Conservation (phyloP, 129 eudicot genomes). For the Flaveria linearis region DNA sequence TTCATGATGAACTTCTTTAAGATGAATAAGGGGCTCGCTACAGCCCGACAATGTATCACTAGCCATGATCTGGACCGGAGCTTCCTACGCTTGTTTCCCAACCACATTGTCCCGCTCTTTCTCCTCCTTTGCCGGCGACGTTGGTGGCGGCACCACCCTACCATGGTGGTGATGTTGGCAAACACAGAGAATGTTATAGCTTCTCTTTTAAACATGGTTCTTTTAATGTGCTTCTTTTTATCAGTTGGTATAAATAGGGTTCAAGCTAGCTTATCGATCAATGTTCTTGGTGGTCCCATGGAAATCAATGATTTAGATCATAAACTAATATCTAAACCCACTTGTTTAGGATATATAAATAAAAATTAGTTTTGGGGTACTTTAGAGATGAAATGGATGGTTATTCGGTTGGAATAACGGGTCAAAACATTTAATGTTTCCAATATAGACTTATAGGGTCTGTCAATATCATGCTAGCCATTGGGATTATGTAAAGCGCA, state of each 20-base stretch:
- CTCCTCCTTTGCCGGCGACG: slow-evolving; percentile 47
- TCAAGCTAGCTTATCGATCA: slow-evolving; percentile 33
- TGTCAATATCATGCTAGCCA: no score
- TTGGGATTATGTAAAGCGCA: no score
- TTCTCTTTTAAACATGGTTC: slow-evolving; percentile 41
- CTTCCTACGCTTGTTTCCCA: slow-evolving; percentile 56
- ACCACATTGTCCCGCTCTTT: slow-evolving; percentile 38
- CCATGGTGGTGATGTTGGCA: slow-evolving; percentile 52
- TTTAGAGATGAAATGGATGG: neutral
- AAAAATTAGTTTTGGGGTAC: neutral
- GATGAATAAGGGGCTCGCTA: slow-evolving; percentile 39
- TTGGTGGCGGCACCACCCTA: slow-evolving; percentile 52
- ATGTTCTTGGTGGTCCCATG: slow-evolving; percentile 46
- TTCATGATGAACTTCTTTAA: slow-evolving; percentile 54
- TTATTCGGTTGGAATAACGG: no score
- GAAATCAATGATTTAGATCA: slow-evolving; percentile 32
- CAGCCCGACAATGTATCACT: slow-evolving; percentile 50
- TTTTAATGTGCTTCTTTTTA: slow-evolving; percentile 11
- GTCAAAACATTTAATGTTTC: no score
- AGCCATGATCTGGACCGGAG: slow-evolving; percentile 45
- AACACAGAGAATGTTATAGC: slow-evolving; percentile 42
- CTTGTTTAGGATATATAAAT: neutral
- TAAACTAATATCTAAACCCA: slow-evolving; percentile 23
- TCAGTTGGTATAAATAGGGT: slow-evolving; percentile 31
- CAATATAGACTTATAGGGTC: no score